phyloP scores from a whole-genome alignment of 805 yeast species.

The Suhomyces prunicola region DNA sequence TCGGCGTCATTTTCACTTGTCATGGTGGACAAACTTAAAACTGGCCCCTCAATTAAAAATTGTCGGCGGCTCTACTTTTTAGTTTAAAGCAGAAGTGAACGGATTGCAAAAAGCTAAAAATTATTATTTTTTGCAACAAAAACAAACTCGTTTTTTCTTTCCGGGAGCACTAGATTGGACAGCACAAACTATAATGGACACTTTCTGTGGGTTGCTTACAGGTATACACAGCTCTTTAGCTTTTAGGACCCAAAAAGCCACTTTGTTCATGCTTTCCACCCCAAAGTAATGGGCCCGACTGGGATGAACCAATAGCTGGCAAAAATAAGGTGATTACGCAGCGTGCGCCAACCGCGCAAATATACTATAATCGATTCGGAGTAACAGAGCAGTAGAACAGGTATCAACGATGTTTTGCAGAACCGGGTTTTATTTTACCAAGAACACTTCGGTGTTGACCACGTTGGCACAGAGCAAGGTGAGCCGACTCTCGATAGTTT shows the following conservation, averaged over 20 bases:
- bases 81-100: background rate
- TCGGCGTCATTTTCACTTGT: background rate
- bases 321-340: background rate
- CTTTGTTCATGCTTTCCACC: background rate
- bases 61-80: background rate
- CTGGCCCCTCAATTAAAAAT: background rate
- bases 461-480: conserved; percentile 22
- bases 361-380: background rate
- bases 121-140: background rate
- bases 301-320: background rate
- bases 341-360: background rate
- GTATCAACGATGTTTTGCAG: conserved; percentile 34
- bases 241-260: background rate
- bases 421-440: conserved; percentile 57
- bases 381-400: background rate
- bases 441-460: conserved; percentile 47
- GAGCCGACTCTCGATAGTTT: conserved; percentile 15
- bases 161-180: background rate
- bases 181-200: background rate
- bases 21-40: background rate
- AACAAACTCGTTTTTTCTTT: background rate
- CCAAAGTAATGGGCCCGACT: background rate
- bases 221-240: background rate
- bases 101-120: background rate
- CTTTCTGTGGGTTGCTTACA: background rate